phyloP scores from a whole-genome alignment of 2,329 filamentous ascomycete genomes.

The Aureobasidium sp. region DNA sequence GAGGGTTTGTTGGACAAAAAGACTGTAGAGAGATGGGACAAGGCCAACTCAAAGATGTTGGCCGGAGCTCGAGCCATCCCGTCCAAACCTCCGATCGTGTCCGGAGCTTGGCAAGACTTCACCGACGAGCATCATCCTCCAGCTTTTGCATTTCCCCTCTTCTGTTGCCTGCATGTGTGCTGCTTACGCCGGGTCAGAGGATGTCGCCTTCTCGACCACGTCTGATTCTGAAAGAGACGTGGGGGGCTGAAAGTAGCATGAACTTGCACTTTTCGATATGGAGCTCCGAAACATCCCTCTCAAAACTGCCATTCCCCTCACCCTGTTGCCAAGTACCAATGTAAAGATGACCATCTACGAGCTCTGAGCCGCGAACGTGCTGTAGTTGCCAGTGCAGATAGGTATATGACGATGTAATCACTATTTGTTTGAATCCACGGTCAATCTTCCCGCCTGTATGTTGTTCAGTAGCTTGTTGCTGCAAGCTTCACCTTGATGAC shows the following conservation, averaged over 20 bases:
- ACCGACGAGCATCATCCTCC: not conserved
- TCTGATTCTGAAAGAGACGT: not conserved
- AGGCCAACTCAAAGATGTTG: constrained; percentile 14
- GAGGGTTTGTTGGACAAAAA: constrained; percentile 11
- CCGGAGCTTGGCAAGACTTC: not conserved
- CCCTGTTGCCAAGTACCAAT: constrained; percentile 4
- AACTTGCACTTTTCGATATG: not conserved
- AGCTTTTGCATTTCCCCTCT: not conserved
- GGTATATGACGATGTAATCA: no score
- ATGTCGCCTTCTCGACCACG: not conserved
- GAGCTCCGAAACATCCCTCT: not conserved
- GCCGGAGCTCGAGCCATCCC: constrained; percentile 1
- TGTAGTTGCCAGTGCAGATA: no score
- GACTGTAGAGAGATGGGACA: not conserved
- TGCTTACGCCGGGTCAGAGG: not conserved
- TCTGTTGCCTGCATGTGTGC: not conserved
- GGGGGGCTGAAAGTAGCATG: not conserved
- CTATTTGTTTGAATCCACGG: no score
- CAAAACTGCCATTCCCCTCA: not conserved
- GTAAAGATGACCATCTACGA: no score
- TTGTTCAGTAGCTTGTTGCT: no score
- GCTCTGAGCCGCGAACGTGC: no score
- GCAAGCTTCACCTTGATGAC: no score
- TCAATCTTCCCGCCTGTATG: no score
- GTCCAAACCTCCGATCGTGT: not conserved